A percentile compares a stretch with the other conserved stretches of the same genome.
phyloP scores from a whole-genome alignment of 805 yeast genomes.

The Saccharomyces mikatae region DNA sequence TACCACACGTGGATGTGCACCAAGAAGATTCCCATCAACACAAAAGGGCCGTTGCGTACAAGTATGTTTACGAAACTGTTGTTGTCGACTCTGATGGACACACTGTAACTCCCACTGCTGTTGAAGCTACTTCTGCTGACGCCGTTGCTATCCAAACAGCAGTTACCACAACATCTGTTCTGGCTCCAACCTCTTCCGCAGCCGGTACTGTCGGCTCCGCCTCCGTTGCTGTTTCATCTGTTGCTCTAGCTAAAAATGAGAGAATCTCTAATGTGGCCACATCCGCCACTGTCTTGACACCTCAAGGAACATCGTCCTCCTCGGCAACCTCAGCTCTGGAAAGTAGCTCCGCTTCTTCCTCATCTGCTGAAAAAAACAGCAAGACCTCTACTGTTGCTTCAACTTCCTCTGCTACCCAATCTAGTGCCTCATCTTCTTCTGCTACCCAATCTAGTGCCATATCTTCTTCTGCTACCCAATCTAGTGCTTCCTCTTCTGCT shows the following conservation, averaged over 20 bases:
- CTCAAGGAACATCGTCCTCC: slow-evolving; percentile 7
- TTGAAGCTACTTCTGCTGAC: slow-evolving; percentile 19
- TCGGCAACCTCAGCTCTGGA: slow-evolving; percentile 22
- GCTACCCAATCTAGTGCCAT: slow-evolving; percentile 11
- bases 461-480: slow-evolving; percentile 12
- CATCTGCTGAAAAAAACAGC: slow-evolving; percentile 23
- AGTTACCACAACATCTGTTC: slow-evolving; percentile 10
- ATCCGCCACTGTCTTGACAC: slow-evolving; percentile 10
- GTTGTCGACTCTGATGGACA: slow-evolving; percentile 40
- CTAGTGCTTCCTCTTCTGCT: slow-evolving; percentile 21
- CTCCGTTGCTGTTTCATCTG: slow-evolving; percentile 12
- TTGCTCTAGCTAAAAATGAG: neutral
- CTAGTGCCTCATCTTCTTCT: slow-evolving; percentile 13
- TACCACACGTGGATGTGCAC: slow-evolving; percentile 21
- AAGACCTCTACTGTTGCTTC: slow-evolving; percentile 31
- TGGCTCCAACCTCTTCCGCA: slow-evolving; percentile 17
- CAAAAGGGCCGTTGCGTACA: slow-evolving; percentile 41
- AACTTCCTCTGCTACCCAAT: slow-evolving; percentile 22
- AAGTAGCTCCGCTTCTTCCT: slow-evolving; percentile 19
- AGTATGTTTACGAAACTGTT: slow-evolving; percentile 43
- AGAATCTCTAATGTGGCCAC: slow-evolving; percentile 5
- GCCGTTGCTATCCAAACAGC: slow-evolving; percentile 10
- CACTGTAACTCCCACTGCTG: slow-evolving; percentile 34
- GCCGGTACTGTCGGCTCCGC: neutral
- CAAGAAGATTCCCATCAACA: slow-evolving; percentile 33